These are phyloP conservation scores for Leccinum angustisporum DNA, from an alignment of 1,284 basidiomycete genomes.

Conservation along the genomic window DNA sequence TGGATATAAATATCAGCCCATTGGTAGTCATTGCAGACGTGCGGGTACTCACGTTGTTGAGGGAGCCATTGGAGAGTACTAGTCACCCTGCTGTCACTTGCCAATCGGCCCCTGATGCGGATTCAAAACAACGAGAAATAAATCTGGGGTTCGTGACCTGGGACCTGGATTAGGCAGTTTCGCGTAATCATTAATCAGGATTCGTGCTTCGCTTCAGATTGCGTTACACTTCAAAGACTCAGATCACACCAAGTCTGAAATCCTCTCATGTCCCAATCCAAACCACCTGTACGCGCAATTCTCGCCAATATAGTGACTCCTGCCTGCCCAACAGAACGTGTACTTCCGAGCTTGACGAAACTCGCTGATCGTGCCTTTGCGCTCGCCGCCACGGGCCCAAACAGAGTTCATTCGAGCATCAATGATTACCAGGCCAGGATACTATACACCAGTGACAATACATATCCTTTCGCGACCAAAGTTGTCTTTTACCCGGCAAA, in stretches of 20 bases:
- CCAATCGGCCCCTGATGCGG: no score
- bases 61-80: slow-evolving; percentile 52
- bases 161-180: no score
- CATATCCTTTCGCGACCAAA: slow-evolving; percentile 14
- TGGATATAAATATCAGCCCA: slow-evolving; percentile 17
- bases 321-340: slow-evolving; percentile 1
- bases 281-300: slow-evolving; percentile 14
- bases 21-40: not conserved
- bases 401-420: not conserved
- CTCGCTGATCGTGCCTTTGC: not conserved
- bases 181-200: no score
- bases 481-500: slow-evolving; percentile 17
- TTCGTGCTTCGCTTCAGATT: no score
- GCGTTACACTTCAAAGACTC: no score
- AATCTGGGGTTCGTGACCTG: no score
- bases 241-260: no score
- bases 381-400: not conserved
- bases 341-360: slow-evolving; percentile 1
- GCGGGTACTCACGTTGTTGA: slow-evolving; percentile 61
- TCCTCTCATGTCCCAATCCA: slow-evolving; percentile 23
- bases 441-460: slow-evolving; percentile 14
- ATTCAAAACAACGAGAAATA: no score
- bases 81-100: no score
- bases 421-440: slow-evolving; percentile 18
- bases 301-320: slow-evolving; percentile 19